Conservation (phyloP, 2,329 filamentous ascomycete species). For the Diaporthe vexans region DNA sequence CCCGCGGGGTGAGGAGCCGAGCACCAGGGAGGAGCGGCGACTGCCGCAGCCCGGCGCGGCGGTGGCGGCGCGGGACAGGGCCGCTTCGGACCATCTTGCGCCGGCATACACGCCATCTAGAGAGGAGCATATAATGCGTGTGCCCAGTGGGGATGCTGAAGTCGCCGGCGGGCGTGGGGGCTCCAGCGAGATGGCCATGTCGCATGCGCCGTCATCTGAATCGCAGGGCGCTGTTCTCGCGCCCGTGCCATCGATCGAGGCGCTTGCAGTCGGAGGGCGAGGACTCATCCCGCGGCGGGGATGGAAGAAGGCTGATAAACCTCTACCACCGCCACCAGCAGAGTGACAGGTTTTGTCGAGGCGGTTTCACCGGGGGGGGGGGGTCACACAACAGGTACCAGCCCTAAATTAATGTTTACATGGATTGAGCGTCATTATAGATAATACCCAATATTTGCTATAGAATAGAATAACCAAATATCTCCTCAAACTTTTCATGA, state of each 20-base stretch:
- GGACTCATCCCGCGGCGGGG: neutral
- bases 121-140: neutral
- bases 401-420: neutral
- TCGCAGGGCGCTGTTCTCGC: neutral
- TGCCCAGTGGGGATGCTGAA: neutral
- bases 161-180: neutral
- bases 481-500: neutral
- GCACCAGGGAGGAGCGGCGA: neutral
- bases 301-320: neutral
- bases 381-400: neutral
- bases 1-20: conserved; percentile 3
- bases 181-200: neutral
- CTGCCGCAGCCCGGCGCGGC: neutral
- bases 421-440: neutral
- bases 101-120: conserved; percentile 8
- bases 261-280: neutral
- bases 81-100: no score
- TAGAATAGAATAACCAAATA: neutral
- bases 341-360: neutral
- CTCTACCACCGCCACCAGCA: neutral
- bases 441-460: conserved; percentile 7
- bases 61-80: neutral
- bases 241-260: neutral
- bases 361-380: neutral
- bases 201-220: neutral